Base-by-base conservation (phyloP, 257 asterid genomes). In the Thymus quinquecostatus region DNA sequence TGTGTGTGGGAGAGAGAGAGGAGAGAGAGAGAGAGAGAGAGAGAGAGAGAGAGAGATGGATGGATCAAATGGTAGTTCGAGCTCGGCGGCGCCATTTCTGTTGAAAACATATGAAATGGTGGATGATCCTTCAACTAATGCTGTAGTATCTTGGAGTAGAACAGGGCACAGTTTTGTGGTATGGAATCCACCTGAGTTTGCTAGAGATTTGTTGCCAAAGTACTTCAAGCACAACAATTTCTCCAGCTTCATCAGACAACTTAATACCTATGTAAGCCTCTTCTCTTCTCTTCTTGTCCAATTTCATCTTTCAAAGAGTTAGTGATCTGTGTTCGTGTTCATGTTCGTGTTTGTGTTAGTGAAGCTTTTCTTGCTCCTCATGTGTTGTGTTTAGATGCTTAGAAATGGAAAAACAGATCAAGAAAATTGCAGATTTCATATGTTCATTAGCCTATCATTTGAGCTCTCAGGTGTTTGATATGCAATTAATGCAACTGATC, bases 201-300 rank as follows among this genome's bases (percentile, higher is more conserved):
- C 97, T 0, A 53, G 94, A 65, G 98, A 88, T 65, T 86, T 93
- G 86, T 80, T 93, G 41, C 98, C 98, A 0, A 87, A 82, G 66
- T 93, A 93, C 72, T 93, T 93, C 83, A 93, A 93, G 78, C 98
- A 93, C 83, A 93, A 89, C 44, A 93, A 93, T 56, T 93, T 93
- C 69, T 90, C 97, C 58, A 93, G 98, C 84, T 93, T 93, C 80
- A 90, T 90, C 80, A 85, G 97, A 67, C 97, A 93, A 56, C 96
- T 93, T 38, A 93, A 93, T 70, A 93, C 98, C 51, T 93, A 93
- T 75, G 98, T 93, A 86, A 86, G 97, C 64, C 58, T 45, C 45
- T 30, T 38, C 64, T 45, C 45, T 30, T 38, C 64, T 10, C 68
- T 33, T 5, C 13, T 44, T 44, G 49, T 10, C 9, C 62, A 30